phyloP scores from a whole-genome alignment of 148 eudicot genomes.

The Persicaria tinctoria region DNA sequence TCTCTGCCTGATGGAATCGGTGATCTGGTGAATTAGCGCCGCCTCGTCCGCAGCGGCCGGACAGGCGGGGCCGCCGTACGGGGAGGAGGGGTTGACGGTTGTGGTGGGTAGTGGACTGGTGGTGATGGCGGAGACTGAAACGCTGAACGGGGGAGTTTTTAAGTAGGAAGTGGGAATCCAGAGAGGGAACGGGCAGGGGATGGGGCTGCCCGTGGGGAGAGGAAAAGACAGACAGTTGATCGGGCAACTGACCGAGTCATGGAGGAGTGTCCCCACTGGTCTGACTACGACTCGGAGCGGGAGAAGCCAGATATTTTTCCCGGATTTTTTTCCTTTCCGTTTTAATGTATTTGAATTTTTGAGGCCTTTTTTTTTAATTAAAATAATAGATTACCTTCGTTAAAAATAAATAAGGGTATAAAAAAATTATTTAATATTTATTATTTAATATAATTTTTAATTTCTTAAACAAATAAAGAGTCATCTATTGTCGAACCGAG shows the following conservation, averaged over 20 bases:
- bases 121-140: neutral
- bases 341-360: neutral
- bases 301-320: constrained; percentile 1
- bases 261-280: neutral
- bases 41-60: neutral
- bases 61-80: neutral
- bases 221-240: neutral
- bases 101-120: neutral
- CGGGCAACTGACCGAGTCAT: constrained; percentile 11
- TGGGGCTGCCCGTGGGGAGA: neutral
- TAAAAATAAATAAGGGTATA: too few relatives aligned
- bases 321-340: neutral
- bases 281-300: neutral
- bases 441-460: too few relatives aligned
- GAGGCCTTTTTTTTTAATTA: too few relatives aligned
- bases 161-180: neutral
- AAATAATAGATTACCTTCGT: too few relatives aligned
- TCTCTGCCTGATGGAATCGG: neutral
- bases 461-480: too few relatives aligned
- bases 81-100: neutral
- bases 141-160: neutral
- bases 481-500: too few relatives aligned
- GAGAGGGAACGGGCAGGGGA: neutral
- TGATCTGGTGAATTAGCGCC: neutral
- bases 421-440: too few relatives aligned